phyloP scores from a whole-genome alignment of 345 rosid genomes.

The Arabis hirsuta region DNA sequence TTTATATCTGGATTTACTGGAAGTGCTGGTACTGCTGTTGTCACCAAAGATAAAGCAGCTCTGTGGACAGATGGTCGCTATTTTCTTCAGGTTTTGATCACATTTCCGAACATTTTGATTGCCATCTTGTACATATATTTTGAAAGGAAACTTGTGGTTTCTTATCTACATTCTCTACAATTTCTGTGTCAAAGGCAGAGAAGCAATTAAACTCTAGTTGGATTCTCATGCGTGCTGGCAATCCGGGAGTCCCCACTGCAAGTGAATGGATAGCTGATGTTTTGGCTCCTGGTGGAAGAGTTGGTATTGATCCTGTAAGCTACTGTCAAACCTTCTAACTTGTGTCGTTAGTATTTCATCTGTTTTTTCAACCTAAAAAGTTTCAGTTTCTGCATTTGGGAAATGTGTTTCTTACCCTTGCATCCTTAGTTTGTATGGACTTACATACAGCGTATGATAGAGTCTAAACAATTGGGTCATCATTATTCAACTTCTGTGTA shows the following conservation, averaged over 20 bases:
- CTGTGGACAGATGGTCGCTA: conserved; percentile 98
- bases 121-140: background rate
- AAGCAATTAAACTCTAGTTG: conserved; percentile 78
- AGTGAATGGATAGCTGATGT: conserved; percentile 90
- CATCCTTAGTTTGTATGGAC: background rate
- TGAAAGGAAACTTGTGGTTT: conserved; percentile 5
- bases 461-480: background rate
- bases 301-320: conserved; percentile 96
- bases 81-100: conserved; percentile 82
- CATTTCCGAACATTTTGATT: background rate
- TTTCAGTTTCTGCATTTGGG: background rate
- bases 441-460: conserved; percentile 2
- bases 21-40: conserved; percentile 90
- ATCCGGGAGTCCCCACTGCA: conserved; percentile 81
- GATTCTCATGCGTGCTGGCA: conserved; percentile 97
- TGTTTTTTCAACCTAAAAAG: background rate
- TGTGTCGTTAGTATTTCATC: conserved; percentile 10
- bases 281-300: conserved; percentile 82
- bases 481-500: background rate
- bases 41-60: conserved; percentile 91
- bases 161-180: conserved; percentile 3
- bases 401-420: background rate
- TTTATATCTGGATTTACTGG: conserved; percentile 89
- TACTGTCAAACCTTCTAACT: conserved; percentile 43
- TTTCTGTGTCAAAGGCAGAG: conserved; percentile 65